Base-by-base conservation (phyloP, 768 basidiomycete species). In the Floccularia luteovirens region DNA sequence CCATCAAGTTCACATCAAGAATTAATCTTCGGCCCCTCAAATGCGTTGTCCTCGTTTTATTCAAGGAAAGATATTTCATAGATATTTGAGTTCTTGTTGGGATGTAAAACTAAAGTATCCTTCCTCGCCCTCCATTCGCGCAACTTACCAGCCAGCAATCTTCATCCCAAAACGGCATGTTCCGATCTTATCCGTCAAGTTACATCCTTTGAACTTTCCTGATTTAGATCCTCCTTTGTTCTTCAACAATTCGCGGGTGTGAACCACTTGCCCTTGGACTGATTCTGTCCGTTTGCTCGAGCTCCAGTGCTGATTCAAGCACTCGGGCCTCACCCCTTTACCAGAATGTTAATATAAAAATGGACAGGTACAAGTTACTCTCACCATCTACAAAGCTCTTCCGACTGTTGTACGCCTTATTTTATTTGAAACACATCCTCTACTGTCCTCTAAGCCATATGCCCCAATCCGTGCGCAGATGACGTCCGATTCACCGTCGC, bases 151-250 rank as follows among this genome's bases (percentile, higher is more conserved):
- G n/a, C n/a, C n/a, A n/a, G n/a, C n/a, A n/a, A n/a, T n/a, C n/a
- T 14, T 28, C 27, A 44, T 58, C 62, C 61, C 49, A 61, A 64
- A 62, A 63, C 59, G 66, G 64, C 62, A 66, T 62, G 60, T 67
- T 62, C 59, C 60, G 62, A 62, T 61, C 53, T 49, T 51, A 53
- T 58, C 53, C 53, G 58, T 45, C 49, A 50, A 42, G 40, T 51
- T 54, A 53, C 58, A 52, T 52, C 52, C 66, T 68, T 73, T 71
- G 52, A 69, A 66, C 64, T 57, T 73, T 62, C 69, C 69, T 59
- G 60, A 68, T 70, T 55, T 63, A 66, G 70, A 59, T 49, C 53
- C 55, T 60, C 67, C 67, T 66, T 73, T 73, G 69, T 70, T 61
- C 60, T 55, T 28, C 8, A 47, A 48, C 48, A 49, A 51, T 49